phyloP scores from a whole-genome alignment of 2,329 filamentous ascomycete species.

The Pseudocercospora fijiensis region DNA sequence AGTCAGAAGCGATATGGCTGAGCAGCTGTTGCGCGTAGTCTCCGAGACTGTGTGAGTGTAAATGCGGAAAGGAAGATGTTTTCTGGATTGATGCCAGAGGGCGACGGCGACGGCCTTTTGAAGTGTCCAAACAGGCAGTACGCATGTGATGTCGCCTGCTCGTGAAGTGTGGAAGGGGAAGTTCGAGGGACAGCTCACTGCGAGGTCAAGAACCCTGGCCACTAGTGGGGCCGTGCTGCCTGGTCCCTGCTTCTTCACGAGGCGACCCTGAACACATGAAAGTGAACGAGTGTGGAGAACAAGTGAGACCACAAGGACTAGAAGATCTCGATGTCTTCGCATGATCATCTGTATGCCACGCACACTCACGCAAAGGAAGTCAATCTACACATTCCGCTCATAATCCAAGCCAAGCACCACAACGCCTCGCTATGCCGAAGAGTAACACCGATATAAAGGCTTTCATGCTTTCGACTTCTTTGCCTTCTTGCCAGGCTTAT shows the following conservation, averaged over 20 bases:
- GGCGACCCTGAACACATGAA: not conserved
- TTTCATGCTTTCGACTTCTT: constrained; percentile 12
- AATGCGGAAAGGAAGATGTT: not conserved
- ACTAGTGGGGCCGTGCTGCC: not conserved
- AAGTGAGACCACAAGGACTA: no score
- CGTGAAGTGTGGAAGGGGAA: not conserved
- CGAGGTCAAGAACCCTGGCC: not conserved
- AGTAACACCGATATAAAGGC: not conserved
- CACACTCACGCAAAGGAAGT: not conserved
- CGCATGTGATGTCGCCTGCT: not conserved
- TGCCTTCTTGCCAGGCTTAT: constrained; percentile 15
- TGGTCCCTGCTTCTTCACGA: not conserved
- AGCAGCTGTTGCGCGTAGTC: not conserved
- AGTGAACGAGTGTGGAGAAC: no score
- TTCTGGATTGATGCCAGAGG: not conserved
- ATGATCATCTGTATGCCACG: not conserved
- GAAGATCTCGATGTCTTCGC: not conserved
- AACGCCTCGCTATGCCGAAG: constrained; percentile 17
- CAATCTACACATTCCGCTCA: not conserved
- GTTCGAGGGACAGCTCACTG: not conserved
- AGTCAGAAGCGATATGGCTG: not conserved
- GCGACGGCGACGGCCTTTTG: not conserved
- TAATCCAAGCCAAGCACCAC: not conserved
- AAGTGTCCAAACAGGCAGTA: not conserved
- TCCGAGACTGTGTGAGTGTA: not conserved